These are phyloP conservation scores for Caloboletus firmus DNA, from an alignment of 1,284 basidiomycete genomes.

Conservation along the genomic window DNA sequence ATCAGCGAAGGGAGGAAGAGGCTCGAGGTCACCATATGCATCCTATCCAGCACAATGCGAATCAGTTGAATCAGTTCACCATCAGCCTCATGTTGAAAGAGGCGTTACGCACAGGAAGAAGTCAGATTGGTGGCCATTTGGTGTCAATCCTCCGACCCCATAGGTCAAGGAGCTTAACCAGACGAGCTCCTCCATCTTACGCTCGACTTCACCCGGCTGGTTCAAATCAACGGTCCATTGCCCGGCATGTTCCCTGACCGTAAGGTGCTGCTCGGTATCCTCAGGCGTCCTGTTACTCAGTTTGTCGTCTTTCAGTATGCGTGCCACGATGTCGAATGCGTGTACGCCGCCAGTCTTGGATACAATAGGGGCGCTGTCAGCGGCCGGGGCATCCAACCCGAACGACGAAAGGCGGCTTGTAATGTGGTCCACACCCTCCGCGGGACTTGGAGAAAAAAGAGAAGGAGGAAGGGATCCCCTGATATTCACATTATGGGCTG, in stretches of 20 bases:
- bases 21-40: constrained; percentile 56
- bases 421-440: neutral
- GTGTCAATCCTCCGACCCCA: constrained; percentile 43
- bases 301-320: constrained; percentile 26
- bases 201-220: constrained; percentile 37
- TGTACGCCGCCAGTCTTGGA: constrained; percentile 20
- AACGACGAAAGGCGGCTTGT: constrained; percentile 9
- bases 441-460: constrained; percentile 2
- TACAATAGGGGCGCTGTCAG: neutral
- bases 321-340: constrained; percentile 31
- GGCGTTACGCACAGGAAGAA: constrained; percentile 46
- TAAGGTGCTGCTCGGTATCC: neutral
- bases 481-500: constrained; percentile 14
- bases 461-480: constrained; percentile 25
- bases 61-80: neutral
- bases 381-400: constrained; percentile 3
- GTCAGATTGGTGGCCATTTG: constrained; percentile 42
- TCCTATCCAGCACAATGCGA: constrained; percentile 32
- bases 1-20: constrained; percentile 48
- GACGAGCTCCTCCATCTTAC: constrained; percentile 49
- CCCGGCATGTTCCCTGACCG: constrained; percentile 19
- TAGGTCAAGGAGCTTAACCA: constrained; percentile 48
- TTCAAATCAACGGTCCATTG: constrained; percentile 29
- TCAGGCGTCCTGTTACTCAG: constrained; percentile 1
- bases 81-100: neutral